Evolutionary conservation across 164 flowering plant genomes (phyloP).

Genomic region (Protea cynaroides): DNA sequence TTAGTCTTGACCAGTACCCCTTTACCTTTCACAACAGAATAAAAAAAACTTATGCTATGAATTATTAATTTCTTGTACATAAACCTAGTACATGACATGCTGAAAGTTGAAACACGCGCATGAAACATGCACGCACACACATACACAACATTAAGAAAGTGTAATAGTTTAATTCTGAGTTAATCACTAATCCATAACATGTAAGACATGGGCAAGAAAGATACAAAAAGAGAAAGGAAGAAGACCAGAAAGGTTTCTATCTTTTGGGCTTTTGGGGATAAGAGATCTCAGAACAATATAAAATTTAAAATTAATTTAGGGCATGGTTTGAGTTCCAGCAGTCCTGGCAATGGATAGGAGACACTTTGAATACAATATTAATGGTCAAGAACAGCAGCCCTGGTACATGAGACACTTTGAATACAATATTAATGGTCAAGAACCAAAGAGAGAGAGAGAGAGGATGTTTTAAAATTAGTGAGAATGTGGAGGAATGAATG

Average conservation of each 20-base stretch:
- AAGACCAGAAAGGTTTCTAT: constrained; percentile 21
- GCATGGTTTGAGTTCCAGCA: constrained; percentile 38
- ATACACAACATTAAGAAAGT: too few species aligned
- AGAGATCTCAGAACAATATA: not conserved
- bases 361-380: not conserved
- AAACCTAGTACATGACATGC: too few species aligned
- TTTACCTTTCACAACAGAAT: too few species aligned
- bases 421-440: not conserved
- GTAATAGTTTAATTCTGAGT: too few species aligned
- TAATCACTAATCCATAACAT: too few species aligned
- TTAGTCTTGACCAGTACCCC: too few species aligned
- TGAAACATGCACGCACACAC: too few species aligned
- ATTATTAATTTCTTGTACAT: too few species aligned
- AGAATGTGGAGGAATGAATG: too few species aligned
- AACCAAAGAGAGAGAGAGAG: constrained; percentile 7
- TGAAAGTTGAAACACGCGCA: too few species aligned
- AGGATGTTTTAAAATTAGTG: not conserved
- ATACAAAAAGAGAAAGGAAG: constrained; percentile 12
- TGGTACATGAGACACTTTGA: too few species aligned
- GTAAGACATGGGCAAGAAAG: not conserved
- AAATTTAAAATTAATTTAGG: constrained; percentile 15
- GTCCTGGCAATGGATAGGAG: constrained; percentile 26
- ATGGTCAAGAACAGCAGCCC: constrained; percentile 25
- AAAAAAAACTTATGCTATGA: too few species aligned
- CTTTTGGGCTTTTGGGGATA: constrained; percentile 5